Percentiles rank a stretch among this genome's conserved stretches.
Conservation (phyloP, 2,329 filamentous ascomycete species). For the Scopulariopsis brevicaulis region DNA sequence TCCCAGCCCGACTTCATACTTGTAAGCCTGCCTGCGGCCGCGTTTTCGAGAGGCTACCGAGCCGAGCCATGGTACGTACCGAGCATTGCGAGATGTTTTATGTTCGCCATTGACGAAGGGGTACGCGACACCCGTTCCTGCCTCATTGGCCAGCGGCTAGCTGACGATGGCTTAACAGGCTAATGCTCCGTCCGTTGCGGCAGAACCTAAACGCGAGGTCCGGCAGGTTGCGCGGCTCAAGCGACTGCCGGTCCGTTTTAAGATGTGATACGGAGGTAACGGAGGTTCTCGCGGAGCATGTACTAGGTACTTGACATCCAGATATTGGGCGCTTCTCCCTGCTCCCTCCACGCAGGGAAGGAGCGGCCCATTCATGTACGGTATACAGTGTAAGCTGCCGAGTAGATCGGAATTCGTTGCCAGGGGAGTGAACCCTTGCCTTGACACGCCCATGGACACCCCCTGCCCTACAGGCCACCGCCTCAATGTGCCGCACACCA, state of each 20-base stretch:
- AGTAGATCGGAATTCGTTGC: background rate
- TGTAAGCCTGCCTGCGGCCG: no score
- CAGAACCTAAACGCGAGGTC: background rate
- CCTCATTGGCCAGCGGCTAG: background rate
- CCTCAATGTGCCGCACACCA: background rate
- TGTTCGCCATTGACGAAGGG: background rate
- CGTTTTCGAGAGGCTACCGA: no score
- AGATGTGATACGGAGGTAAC: background rate
- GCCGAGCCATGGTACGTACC: no score
- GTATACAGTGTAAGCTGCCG: background rate
- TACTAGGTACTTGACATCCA: background rate
- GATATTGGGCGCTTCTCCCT: background rate
- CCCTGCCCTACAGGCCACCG: background rate
- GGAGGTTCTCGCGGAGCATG: background rate
- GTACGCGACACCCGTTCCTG: no score
- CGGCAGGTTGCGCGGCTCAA: background rate
- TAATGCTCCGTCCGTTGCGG: background rate
- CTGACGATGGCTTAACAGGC: background rate
- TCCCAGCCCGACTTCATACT: no score
- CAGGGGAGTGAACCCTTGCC: background rate
- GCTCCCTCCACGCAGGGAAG: background rate
- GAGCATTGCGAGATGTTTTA: no score
- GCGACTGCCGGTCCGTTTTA: background rate
- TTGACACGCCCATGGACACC: background rate
- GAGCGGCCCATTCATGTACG: background rate